Evolutionary conservation across 441 rosid genomes (phyloP), one percentile per base, ranked within the genome.

Genomic region (Biscutella laevigata): DNA sequence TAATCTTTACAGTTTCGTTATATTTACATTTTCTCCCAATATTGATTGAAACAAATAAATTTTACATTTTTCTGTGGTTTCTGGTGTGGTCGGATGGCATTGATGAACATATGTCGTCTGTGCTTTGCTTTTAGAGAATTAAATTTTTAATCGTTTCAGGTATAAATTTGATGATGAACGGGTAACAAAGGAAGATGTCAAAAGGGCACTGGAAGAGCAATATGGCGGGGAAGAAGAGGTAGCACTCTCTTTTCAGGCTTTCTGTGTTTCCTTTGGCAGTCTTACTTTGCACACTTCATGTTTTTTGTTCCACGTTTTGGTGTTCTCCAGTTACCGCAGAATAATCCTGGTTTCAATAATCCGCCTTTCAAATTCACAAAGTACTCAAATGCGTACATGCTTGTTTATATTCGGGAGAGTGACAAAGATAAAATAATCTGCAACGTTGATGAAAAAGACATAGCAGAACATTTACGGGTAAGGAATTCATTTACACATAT

Each of bases 161-260:
- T 88, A 72, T 67, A 91, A 88, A 61, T 91, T 91, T 72, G 98
- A 91, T 51, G 98, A 91, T 75, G 96, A 91, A 65, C 78, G 98
- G 32, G 98, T 91, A 57, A 91, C 98, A 7, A 91, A 88, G 71
- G 98, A 91, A 79, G 96, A 85, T 63, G 61, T 71, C 62, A 85
- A 83, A 71, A 85, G 88, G 69, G 96, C 96, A 52, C 73, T 91
- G 62, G 98, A 91, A 63, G 98, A 88, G 66, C 98, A 91, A 69
- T 91, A 91, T 76, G 98, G 98, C 53, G 98, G 98, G 25, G 98
- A 87, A 72, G 98, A 88, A 72, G 98, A 91, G 94, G 98, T 91
- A 73, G 28, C 7, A 24, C 49, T 65, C 66, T 13, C 26, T 50
- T 41, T 12, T 43, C 72, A 44, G 53, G 33, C 38, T 52, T 64